Evolutionary conservation across 306 rosid genomes (phyloP).

Genomic region (Fragaria iinumae): DNA sequence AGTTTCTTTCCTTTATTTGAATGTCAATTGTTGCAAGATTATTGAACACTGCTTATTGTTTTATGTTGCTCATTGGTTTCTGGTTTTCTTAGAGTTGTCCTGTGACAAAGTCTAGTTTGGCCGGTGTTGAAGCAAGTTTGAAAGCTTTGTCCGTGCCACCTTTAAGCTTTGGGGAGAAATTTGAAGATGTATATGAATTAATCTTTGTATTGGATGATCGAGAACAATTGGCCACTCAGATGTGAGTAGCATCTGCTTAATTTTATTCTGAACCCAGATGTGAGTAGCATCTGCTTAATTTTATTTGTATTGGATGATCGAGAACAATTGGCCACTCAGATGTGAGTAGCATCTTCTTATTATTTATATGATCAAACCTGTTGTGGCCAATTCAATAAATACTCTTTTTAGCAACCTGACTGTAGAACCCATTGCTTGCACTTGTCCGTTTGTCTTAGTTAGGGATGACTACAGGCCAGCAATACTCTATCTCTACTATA

Average conservation of each 20-base stretch:
- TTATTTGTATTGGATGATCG: conserved; percentile 81
- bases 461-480: not conserved
- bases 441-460: not conserved
- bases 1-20: not conserved
- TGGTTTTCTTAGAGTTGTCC: conserved; percentile 39
- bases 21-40: conserved; percentile 5
- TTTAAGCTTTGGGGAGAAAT: conserved; percentile 77
- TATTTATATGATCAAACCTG: not conserved
- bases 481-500: not conserved
- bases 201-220: conserved; percentile 83
- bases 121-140: conserved; percentile 36
- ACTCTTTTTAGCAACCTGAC: not conserved
- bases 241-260: conserved; percentile 51
- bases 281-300: conserved; percentile 36
- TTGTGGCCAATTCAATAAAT: not conserved
- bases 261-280: conserved; percentile 45
- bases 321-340: conserved; percentile 84
- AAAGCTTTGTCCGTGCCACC: conserved; percentile 71
- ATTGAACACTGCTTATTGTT: conserved; percentile 4
- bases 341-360: conserved; percentile 50
- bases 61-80: conserved; percentile 23
- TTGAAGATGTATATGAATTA: conserved; percentile 81
- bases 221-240: conserved; percentile 84
- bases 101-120: conserved; percentile 35
- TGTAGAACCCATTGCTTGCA: not conserved